These are phyloP conservation scores for Cryptosporidium sp. DNA, from an alignment of 169 alveolate species.

Conservation along the genomic window DNA sequence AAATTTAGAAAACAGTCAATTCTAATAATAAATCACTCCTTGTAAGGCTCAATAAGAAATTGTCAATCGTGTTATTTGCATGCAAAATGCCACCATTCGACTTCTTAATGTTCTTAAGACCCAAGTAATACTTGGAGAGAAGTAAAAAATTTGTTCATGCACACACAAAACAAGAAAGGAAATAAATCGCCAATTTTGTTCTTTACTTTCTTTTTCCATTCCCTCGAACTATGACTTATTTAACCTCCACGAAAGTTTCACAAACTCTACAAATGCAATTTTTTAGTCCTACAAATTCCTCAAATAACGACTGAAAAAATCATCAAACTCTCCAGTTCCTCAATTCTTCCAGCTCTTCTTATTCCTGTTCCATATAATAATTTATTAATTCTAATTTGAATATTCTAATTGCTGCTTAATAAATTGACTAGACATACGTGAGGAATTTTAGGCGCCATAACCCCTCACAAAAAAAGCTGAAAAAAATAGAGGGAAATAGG, in stretches of 20 bases:
- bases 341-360: not conserved
- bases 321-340: not conserved
- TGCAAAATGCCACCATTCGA: not conserved
- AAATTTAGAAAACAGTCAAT: no score
- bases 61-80: not conserved
- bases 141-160: not conserved
- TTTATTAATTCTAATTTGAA: not conserved
- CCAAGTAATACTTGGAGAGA: not conserved
- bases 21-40: no score
- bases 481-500: conserved; percentile 8
- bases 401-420: not conserved
- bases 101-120: not conserved
- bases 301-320: not conserved
- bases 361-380: not conserved
- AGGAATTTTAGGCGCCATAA: conserved; percentile 13
- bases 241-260: not conserved
- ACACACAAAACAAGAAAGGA: not conserved
- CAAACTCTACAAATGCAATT: not conserved
- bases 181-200: not conserved
- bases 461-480: conserved; percentile 29
- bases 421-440: conserved; percentile 55
- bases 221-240: no score
- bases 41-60: no score
- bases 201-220: not conserved
- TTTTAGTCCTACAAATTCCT: no score